Evolutionary conservation across 2,329 filamentous ascomycete genomes (phyloP).

Genomic region (Diaporthe capsici): DNA sequence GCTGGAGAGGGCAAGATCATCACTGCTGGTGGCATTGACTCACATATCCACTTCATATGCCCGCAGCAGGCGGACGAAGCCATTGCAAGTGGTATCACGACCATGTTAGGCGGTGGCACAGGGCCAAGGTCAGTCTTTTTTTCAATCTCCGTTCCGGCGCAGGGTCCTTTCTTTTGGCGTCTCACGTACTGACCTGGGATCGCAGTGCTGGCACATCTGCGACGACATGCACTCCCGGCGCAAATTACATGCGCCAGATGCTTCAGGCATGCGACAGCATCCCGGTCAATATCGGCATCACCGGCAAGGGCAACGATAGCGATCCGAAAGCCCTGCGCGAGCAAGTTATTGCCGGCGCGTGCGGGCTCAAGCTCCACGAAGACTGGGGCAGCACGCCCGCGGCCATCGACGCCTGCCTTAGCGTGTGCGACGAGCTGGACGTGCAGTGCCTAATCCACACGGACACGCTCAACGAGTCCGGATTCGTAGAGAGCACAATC

Average conservation of each 20-base stretch:
- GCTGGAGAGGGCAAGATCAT: slow-evolving; percentile 92
- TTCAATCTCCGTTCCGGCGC: neutral
- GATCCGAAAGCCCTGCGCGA: slow-evolving; percentile 79
- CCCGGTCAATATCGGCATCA: slow-evolving; percentile 91
- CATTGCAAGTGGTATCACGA: slow-evolving; percentile 88
- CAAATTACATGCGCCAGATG: slow-evolving; percentile 88
- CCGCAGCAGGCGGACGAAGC: slow-evolving; percentile 91
- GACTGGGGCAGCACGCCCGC: slow-evolving; percentile 95
- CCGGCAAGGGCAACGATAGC: slow-evolving; percentile 93
- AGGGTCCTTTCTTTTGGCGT: slow-evolving; percentile 7
- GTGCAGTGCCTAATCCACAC: slow-evolving; percentile 96
- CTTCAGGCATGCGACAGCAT: slow-evolving; percentile 86
- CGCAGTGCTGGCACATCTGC: slow-evolving; percentile 86
- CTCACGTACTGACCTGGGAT: slow-evolving; percentile 10
- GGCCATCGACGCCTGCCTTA: slow-evolving; percentile 89
- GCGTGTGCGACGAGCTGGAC: slow-evolving; percentile 90
- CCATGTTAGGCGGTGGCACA: slow-evolving; percentile 90
- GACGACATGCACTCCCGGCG: slow-evolving; percentile 92
- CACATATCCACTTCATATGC: slow-evolving; percentile 95
- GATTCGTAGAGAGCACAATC: slow-evolving; percentile 95
- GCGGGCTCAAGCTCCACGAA: slow-evolving; percentile 94
- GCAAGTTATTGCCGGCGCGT: slow-evolving; percentile 86
- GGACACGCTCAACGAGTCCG: slow-evolving; percentile 95
- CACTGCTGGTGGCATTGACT: slow-evolving; percentile 90
- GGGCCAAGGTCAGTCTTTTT: slow-evolving; percentile 78